Percentiles rank a stretch among this genome's conserved stretches.
Evolutionary conservation across 2,329 filamentous ascomycete species (phyloP).

Genomic region (Chalaropsis thielavioides): DNA sequence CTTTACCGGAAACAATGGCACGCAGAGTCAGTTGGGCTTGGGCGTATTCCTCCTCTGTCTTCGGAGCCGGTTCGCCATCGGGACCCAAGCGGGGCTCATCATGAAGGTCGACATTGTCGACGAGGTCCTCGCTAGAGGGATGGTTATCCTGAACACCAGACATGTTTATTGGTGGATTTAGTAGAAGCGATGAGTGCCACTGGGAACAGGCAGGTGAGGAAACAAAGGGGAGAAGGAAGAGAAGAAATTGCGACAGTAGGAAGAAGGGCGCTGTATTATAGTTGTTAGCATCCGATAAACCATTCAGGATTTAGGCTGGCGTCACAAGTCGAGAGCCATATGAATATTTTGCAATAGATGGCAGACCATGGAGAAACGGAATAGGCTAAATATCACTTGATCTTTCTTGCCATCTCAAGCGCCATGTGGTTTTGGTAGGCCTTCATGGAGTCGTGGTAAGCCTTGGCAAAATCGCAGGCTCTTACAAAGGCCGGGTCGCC

Average conservation of each 20-base stretch:
- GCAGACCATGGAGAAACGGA: not conserved
- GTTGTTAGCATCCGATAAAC: not conserved
- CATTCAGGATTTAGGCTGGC: not conserved
- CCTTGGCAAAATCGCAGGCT: not conserved
- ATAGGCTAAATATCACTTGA: too few relatives aligned
- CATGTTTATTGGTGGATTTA: constrained; percentile 32
- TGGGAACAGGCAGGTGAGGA: constrained; percentile 8
- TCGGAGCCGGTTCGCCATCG: constrained; percentile 66
- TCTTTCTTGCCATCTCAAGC: too few relatives aligned
- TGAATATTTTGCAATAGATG: not conserved
- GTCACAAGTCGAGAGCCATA: not conserved
- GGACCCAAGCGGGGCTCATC: constrained; percentile 49
- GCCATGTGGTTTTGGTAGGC: too few relatives aligned
- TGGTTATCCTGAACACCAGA: constrained; percentile 45
- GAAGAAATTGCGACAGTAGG: constrained; percentile 5
- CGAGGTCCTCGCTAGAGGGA: constrained; percentile 44
- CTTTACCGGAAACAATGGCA: constrained; percentile 96
- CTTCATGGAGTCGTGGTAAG: not conserved
- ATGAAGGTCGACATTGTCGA: constrained; percentile 48
- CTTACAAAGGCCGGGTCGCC: not conserved
- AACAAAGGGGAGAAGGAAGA: constrained; percentile 19
- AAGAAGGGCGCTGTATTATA: not conserved
- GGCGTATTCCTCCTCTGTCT: constrained; percentile 94
- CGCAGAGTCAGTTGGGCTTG: constrained; percentile 83
- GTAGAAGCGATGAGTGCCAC: constrained; percentile 18